Evolutionary conservation across 2,329 filamentous ascomycete species (phyloP), one percentile per base, ranked within the genome.

Genomic region (Arachnopeziza araneosa): DNA sequence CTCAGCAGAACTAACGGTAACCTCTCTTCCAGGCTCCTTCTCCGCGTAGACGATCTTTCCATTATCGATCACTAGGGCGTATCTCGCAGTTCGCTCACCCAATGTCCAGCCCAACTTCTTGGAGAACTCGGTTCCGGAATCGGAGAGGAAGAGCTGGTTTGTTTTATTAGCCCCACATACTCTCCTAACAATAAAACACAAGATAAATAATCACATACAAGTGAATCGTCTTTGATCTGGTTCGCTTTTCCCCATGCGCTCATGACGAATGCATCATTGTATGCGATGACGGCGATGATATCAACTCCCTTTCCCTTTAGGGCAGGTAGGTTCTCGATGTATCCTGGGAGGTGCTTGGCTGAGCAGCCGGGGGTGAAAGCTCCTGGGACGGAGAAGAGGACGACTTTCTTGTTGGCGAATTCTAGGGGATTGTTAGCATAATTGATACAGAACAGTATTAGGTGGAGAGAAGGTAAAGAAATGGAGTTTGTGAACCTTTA

Each of bases 221-320:
- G 84, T 70, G 83, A 82, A 63, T 89, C 83, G 54, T 78, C 78
- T 69, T 81, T 85, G 66, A 88, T 80, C 17, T 77, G 76, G 73
- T 90, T 89, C 67, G 87, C 86, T 77, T 90, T 90, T 70, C 83
- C 83, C 85, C 85, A 88, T 32, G 85, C 86, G 71, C 81, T 84
- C 86, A 90, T 89, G 65, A 90, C 87, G 71, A 77, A 89, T 19
- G 83, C 79, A 75, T 90, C 87, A 71, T 90, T 90, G 74, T 75
- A 86, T 22, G 86, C 86, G 68, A 89, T 83, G 63, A 87, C 81
- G 50, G 84, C 85, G 58, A 90, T 81, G 53, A 86, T 70, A 71
- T 90, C 87, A 60, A 90, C 86, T 64, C 85, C 86, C 79, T 89
- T 90, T 60, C 71, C 72, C 73, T 82, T 82, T 67, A 89, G 74